Percentiles rank a stretch among this genome's conserved stretches.
These are phyloP conservation scores for Nicotiana knightiana DNA, from an alignment of 257 asterid species.

Conservation along the genomic window DNA sequence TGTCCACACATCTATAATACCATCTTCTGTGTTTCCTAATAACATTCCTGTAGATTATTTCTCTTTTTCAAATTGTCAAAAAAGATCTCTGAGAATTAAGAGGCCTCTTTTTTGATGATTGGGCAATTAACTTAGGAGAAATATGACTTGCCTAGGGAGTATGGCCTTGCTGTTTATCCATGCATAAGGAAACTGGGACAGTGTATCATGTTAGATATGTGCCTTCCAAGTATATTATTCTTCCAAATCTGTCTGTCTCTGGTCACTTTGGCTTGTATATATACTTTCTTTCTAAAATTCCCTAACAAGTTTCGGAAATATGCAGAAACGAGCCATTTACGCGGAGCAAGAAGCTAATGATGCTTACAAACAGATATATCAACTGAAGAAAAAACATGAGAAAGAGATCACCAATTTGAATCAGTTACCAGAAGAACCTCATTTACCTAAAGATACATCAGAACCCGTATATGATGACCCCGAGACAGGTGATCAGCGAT, in stretches of 20 bases:
- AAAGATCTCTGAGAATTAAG: not conserved
- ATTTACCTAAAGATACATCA: slow-evolving; percentile 24
- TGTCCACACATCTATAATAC: no score
- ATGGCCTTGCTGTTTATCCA: not conserved
- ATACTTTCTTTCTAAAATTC: not conserved
- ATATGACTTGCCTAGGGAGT: not conserved
- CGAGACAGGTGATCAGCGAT: slow-evolving; percentile 36
- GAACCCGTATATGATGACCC: slow-evolving; percentile 13
- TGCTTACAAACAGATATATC: slow-evolving; percentile 56
- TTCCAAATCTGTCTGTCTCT: not conserved
- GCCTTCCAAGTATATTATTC: not conserved
- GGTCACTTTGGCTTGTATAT: not conserved
- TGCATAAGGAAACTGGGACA: not conserved
- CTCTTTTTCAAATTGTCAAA: no score
- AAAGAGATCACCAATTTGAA: slow-evolving; percentile 18
- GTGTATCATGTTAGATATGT: not conserved
- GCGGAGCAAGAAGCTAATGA: slow-evolving; percentile 67
- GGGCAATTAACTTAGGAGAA: not conserved
- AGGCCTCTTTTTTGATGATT: no score
- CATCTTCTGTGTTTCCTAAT: not conserved
- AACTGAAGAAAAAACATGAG: slow-evolving; percentile 37
- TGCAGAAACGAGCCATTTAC: slow-evolving; percentile 67
- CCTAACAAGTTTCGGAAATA: not conserved
- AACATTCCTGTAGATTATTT: not conserved
- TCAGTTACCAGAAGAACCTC: slow-evolving; percentile 35